Conservation (phyloP, 1,284 basidiomycete genomes). For the Peniophora sp. region DNA sequence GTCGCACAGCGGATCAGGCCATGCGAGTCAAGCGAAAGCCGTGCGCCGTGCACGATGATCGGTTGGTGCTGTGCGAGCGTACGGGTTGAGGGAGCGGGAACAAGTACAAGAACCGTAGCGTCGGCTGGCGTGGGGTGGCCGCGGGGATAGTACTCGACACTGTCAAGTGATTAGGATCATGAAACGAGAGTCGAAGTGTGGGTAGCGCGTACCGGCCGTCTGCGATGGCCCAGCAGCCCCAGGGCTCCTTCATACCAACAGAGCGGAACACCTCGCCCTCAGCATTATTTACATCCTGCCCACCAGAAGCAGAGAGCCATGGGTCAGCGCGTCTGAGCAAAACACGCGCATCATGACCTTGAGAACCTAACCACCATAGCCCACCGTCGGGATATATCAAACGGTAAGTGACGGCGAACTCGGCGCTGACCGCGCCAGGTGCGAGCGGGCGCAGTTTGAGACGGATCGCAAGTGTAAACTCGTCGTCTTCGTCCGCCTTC, state of each 20-base stretch:
- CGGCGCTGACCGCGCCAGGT: constrained; percentile 9
- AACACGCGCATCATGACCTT: constrained; percentile 31
- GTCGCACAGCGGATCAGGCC: constrained; percentile 7
- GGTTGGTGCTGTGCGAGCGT: constrained; percentile 20
- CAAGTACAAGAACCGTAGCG: constrained; percentile 23
- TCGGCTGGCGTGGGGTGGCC: constrained; percentile 6
- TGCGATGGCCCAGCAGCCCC: constrained; percentile 22
- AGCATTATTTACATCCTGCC: neutral
- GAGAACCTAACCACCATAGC: constrained; percentile 35
- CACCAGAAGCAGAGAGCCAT: constrained; percentile 14
- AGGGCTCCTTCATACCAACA: constrained; percentile 10
- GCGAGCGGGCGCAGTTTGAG: constrained; percentile 9
- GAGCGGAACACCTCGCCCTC: constrained; percentile 5
- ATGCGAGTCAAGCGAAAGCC: constrained; percentile 6
- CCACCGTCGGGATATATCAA: constrained; percentile 31
- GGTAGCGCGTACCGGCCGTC: constrained; percentile 21
- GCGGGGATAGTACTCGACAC: constrained; percentile 9
- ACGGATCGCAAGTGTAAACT: constrained; percentile 7
- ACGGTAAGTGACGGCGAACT: constrained; percentile 35
- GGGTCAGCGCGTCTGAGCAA: constrained; percentile 21
- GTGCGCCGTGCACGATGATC: constrained; percentile 19
- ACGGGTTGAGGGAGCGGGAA: constrained; percentile 16
- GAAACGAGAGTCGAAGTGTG: neutral
- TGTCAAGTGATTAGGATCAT: neutral
- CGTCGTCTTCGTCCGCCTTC: constrained; percentile 1